These are phyloP conservation scores for Euptelea pleiosperma DNA, from an alignment of 164 flowering plant species.

Conservation along the genomic window DNA sequence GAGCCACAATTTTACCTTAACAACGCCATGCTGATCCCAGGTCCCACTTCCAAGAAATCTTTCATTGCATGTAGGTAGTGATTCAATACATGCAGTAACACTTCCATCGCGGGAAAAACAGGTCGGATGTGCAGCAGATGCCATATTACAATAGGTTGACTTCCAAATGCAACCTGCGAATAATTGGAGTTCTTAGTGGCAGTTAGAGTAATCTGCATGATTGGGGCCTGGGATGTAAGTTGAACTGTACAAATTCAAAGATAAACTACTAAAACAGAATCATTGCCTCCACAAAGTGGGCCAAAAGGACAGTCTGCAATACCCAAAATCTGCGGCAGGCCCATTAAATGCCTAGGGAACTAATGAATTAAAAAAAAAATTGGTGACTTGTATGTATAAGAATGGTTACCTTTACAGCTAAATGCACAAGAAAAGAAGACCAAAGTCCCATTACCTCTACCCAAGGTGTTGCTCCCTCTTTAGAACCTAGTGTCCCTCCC, in stretches of 20 bases:
- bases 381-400: too few species aligned
- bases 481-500: too few species aligned
- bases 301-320: too few species aligned
- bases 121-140: conserved; percentile 29
- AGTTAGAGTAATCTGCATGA: too few species aligned
- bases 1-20: conserved; percentile 22
- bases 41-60: conserved; percentile 14
- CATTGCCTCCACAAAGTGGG: not conserved
- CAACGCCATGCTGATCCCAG: conserved; percentile 13
- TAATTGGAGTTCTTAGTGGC: not conserved
- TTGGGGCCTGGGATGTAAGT: not conserved
- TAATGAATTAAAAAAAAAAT: too few species aligned
- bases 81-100: conserved; percentile 15
- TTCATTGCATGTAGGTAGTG: conserved; percentile 12
- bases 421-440: too few species aligned
- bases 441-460: too few species aligned
- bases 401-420: too few species aligned
- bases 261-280: not conserved
- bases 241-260: not conserved
- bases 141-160: conserved; percentile 27
- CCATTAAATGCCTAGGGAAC: too few species aligned
- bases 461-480: too few species aligned
- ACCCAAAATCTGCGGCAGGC: too few species aligned
- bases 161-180: conserved; percentile 25
- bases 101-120: conserved; percentile 25